phyloP scores from a whole-genome alignment of 441 rosid species.

The Populus hybrid region DNA sequence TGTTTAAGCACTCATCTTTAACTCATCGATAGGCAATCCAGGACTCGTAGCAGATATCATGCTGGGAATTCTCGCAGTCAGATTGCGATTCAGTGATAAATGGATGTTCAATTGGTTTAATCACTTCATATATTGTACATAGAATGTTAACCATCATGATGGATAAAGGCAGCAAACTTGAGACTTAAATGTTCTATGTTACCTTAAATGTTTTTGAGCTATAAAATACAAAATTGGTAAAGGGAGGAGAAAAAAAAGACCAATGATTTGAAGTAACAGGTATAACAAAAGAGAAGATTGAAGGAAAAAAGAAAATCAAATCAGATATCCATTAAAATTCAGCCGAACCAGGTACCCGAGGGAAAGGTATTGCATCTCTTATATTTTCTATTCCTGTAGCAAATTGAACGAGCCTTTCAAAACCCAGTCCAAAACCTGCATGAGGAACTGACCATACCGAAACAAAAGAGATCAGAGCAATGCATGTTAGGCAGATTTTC shows the following conservation, averaged over 20 bases:
- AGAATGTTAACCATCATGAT: neutral
- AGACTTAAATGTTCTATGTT: neutral
- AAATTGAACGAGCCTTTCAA: conserved; percentile 94
- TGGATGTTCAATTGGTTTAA: neutral
- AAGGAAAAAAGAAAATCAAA: neutral
- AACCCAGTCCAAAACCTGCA: conserved; percentile 90
- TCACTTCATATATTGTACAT: neutral
- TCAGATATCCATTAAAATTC: conserved; percentile 48
- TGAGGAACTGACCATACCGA: conserved; percentile 70
- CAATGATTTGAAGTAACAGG: neutral
- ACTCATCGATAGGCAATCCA: neutral
- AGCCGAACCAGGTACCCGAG: conserved; percentile 87
- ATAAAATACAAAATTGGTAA: neutral
- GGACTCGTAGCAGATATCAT: neutral
- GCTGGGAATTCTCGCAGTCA: neutral
- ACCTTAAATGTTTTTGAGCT: neutral
- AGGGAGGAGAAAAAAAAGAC: neutral
- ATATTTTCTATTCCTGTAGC: conserved; percentile 91
- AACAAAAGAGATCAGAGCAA: neutral
- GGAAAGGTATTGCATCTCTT: conserved; percentile 90
- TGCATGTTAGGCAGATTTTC: neutral
- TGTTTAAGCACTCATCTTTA: neutral
- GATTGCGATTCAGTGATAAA: neutral
- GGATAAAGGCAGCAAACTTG: neutral
- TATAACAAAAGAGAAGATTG: no score